These are phyloP conservation scores for Kickxella alabastrina DNA, from an alignment of 192 early-diverging fungal species.

Conservation along the genomic window DNA sequence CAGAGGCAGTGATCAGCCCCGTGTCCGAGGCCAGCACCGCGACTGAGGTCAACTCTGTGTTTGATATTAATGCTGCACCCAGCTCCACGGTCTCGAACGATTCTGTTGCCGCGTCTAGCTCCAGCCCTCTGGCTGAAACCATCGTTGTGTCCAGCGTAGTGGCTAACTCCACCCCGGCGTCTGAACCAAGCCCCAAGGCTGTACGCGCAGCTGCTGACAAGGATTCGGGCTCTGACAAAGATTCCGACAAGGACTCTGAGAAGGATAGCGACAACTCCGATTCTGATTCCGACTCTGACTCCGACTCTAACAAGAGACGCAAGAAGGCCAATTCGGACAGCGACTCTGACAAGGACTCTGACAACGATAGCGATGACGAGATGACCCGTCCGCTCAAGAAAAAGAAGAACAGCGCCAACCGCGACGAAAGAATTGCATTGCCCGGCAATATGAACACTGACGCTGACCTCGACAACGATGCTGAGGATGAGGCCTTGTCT, in stretches of 20 bases:
- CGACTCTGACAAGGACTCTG: slow-evolving; percentile 9
- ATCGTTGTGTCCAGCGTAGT: no score
- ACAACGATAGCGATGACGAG: slow-evolving; percentile 3
- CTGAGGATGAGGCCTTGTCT: slow-evolving; percentile 25
- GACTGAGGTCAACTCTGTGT: no score
- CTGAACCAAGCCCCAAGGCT: no score
- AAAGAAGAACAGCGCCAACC: slow-evolving; percentile 7
- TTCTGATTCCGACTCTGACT: slow-evolving; percentile 7
- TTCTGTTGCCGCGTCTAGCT: no score
- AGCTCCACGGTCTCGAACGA: no score
- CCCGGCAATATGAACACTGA: no score
- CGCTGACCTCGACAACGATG: no score
- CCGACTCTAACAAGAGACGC: no score
- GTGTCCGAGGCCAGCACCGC: background rate
- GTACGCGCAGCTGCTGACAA: slow-evolving; percentile 6
- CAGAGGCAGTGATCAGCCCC: no score
- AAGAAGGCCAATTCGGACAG: slow-evolving; percentile 1
- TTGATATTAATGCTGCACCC: no score
- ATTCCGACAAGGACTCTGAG: slow-evolving; percentile 4
- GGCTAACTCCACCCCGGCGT: no score
- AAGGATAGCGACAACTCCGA: slow-evolving; percentile 8
- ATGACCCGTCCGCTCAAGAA: background rate
- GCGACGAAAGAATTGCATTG: background rate
- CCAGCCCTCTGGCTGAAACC: no score
- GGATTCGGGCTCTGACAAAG: slow-evolving; percentile 3